Percentiles rank a stretch among this genome's conserved stretches.
These are phyloP conservation scores for Pythium monospermum DNA, from an alignment of 352 stramenopile species.

Conservation along the genomic window DNA sequence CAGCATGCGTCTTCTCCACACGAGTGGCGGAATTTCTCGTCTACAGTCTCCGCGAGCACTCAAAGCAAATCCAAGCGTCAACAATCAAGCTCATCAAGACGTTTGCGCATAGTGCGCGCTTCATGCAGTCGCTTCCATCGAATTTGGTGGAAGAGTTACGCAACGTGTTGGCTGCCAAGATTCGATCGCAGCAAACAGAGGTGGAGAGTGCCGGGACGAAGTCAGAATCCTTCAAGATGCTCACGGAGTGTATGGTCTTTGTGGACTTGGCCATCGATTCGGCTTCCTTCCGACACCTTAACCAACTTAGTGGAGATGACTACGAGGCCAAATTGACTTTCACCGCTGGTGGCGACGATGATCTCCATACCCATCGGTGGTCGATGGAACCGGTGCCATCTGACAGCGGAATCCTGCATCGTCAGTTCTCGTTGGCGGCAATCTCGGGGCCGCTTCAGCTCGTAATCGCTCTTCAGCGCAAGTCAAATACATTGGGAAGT, in stretches of 20 bases:
- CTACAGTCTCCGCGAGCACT: constrained; percentile 13
- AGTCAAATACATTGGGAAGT: too few species aligned
- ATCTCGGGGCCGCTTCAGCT: too few species aligned
- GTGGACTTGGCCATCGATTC: constrained; percentile 57
- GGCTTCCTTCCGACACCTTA: too few species aligned
- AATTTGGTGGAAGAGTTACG: constrained; percentile 36
- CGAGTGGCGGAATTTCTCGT: background rate
- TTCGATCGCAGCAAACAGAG: constrained; percentile 40
- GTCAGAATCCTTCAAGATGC: constrained; percentile 50
- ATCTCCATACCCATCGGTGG: too few species aligned
- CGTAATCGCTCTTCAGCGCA: too few species aligned
- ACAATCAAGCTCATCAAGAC: constrained; percentile 38
- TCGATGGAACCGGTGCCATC: too few species aligned
- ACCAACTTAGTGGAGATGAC: too few species aligned
- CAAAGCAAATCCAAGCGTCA: constrained; percentile 34
- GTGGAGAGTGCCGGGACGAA: constrained; percentile 53
- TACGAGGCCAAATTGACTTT: too few species aligned
- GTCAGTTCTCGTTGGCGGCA: too few species aligned
- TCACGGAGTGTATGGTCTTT: constrained; percentile 56
- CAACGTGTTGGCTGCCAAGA: constrained; percentile 37
- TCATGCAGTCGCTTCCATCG: constrained; percentile 36
- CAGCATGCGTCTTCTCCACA: constrained; percentile 6
- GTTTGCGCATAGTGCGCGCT: constrained; percentile 27
- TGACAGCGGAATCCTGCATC: too few species aligned
- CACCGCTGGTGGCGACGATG: too few species aligned